Conservation (phyloP, 371 early-diverging fungal species). For the Actinomortierella ambigua region DNA sequence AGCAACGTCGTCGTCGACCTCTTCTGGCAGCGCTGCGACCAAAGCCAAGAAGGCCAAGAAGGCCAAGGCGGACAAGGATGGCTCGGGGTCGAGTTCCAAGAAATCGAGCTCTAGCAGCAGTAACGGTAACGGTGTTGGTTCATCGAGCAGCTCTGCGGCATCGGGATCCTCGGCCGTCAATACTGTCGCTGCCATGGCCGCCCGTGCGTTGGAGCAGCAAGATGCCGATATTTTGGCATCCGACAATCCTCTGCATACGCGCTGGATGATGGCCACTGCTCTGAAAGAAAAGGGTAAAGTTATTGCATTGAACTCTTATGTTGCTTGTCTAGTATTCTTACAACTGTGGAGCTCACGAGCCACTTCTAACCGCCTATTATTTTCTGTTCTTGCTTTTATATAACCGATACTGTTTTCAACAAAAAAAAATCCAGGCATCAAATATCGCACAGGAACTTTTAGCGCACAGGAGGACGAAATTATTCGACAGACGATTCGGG, state of each 20-base stretch:
- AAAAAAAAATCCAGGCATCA: constrained; percentile 14
- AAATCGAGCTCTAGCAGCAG: too few relatives aligned
- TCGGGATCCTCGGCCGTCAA: too few relatives aligned
- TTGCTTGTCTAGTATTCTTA: neutral
- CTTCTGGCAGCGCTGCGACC: too few relatives aligned
- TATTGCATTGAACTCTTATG: neutral
- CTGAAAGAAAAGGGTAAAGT: constrained; percentile 39
- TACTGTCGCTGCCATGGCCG: neutral
- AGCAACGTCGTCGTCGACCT: too few relatives aligned
- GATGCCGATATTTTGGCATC: constrained; percentile 20
- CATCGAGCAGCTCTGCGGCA: too few relatives aligned
- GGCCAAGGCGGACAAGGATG: too few relatives aligned
- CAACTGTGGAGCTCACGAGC: too few relatives aligned
- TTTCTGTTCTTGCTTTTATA: neutral
- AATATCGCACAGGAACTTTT: constrained; percentile 36
- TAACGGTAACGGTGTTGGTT: too few relatives aligned
- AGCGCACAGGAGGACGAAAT: constrained; percentile 39
- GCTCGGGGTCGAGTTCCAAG: too few relatives aligned
- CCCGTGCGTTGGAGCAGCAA: constrained; percentile 9
- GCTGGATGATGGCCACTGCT: constrained; percentile 47
- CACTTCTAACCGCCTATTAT: neutral
- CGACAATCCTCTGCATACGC: constrained; percentile 40
- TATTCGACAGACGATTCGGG: constrained; percentile 38
- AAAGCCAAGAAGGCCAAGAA: too few relatives aligned
- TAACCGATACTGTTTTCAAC: too few relatives aligned